phyloP scores from a whole-genome alignment of 805 yeast species.

The Candida nanaspora region DNA sequence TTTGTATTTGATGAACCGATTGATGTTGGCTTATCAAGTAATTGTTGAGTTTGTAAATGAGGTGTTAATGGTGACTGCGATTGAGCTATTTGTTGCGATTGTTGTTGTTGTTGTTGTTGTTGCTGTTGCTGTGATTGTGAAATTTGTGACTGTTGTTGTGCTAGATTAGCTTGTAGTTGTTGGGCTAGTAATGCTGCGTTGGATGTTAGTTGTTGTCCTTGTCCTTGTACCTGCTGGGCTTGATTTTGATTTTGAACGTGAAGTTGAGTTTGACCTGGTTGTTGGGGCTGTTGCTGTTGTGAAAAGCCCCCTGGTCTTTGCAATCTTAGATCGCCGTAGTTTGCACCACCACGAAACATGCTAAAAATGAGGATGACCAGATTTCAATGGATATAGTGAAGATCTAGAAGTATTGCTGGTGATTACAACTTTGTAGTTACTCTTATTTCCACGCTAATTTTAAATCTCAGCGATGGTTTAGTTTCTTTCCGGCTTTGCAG shows the following conservation, averaged over 20 bases:
- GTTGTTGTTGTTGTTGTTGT: conserved; percentile 15
- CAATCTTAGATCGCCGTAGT: not conserved
- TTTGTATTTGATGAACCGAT: conserved; percentile 13
- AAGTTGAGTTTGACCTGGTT: no score
- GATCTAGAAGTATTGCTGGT: no score
- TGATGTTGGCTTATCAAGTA: conserved; percentile 8
- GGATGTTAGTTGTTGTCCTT: conserved; percentile 6
- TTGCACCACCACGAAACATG: not conserved
- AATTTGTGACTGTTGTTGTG: conserved; percentile 4
- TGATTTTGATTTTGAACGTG: no score
- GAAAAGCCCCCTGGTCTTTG: no score
- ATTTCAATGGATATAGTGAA: no score
- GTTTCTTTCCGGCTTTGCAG: no score
- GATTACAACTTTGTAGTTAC: no score
- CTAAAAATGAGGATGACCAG: no score
- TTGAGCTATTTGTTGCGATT: conserved; percentile 7
- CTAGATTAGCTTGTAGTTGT: conserved; percentile 11
- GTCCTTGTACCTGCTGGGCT: conserved; percentile 5
- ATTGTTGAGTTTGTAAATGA: conserved; percentile 6
- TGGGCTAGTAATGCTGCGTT: conserved; percentile 17
- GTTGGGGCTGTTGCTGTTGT: no score
- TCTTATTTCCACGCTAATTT: no score
- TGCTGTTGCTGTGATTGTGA: conserved; percentile 6
- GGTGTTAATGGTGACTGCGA: conserved; percentile 12
- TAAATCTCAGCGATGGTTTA: no score